Percentiles rank a stretch among this genome's conserved stretches.
phyloP scores from a whole-genome alignment of 2,329 filamentous ascomycete species.

The Penicillium sp. region DNA sequence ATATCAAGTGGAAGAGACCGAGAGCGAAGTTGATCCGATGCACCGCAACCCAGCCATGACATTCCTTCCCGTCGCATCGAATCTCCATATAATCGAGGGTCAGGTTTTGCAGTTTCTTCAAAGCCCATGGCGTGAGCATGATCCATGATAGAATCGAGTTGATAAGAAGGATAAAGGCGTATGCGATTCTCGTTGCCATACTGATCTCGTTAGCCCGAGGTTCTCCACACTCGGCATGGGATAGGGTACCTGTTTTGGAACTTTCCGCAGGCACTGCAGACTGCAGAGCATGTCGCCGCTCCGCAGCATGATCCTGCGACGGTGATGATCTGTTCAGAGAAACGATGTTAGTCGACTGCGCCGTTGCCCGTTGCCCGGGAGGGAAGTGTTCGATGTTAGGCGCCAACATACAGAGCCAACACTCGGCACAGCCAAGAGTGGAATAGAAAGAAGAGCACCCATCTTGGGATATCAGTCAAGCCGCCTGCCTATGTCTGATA shows the following conservation, averaged over 20 bases:
- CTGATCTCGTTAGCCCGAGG: constrained; percentile 51
- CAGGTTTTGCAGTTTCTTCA: constrained; percentile 89
- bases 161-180: constrained; percentile 88
- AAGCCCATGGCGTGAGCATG: constrained; percentile 98
- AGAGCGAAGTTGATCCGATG: constrained; percentile 98
- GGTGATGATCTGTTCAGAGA: constrained; percentile 63
- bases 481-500: neutral
- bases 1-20: constrained; percentile 86
- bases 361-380: neutral
- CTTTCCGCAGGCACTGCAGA: constrained; percentile 94
- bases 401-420: constrained; percentile 71
- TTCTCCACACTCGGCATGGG: constrained; percentile 9
- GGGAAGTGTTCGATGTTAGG: constrained; percentile 5
- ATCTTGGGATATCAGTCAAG: constrained; percentile 52
- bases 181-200: constrained; percentile 95
- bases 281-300: constrained; percentile 91
- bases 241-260: constrained; percentile 81
- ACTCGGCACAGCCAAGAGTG: constrained; percentile 84
- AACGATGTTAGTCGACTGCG: constrained; percentile 15
- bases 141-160: constrained; percentile 99
- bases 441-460: constrained; percentile 89
- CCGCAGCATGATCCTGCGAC: constrained; percentile 91
- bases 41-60: constrained; percentile 93
- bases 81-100: constrained; percentile 97
- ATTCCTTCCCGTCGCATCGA: constrained; percentile 84